Percentiles rank a stretch among this genome's conserved stretches.
Conservation (phyloP, 1,284 basidiomycete species). For the Mycena citricolor region DNA sequence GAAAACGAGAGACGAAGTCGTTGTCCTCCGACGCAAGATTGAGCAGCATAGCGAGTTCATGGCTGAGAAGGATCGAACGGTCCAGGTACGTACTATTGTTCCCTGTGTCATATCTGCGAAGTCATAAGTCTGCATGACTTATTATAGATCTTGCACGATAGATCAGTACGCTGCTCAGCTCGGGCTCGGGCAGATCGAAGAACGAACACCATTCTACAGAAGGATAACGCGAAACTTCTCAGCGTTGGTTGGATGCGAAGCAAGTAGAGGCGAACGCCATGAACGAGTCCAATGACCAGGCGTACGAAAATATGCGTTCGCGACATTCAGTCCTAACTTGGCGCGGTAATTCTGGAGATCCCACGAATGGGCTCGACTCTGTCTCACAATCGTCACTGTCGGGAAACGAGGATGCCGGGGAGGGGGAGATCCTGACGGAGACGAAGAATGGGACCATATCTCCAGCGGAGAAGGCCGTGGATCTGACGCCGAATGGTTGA, state of each 20-base stretch:
- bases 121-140: no score
- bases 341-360: conserved; percentile 47
- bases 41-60: conserved; percentile 85
- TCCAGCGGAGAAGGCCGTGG: conserved; percentile 63
- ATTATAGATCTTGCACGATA: conserved; percentile 92
- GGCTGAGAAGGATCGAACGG: conserved; percentile 84
- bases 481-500: conserved; percentile 87
- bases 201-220: conserved; percentile 81
- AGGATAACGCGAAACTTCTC: conserved; percentile 94
- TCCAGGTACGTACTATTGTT: conserved; percentile 72
- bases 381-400: conserved; percentile 40
- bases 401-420: conserved; percentile 71
- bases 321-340: conserved; percentile 56
- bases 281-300: conserved; percentile 89
- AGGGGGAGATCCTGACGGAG: conserved; percentile 46
- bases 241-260: conserved; percentile 95
- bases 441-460: conserved; percentile 73
- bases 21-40: conserved; percentile 68
- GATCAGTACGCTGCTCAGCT: conserved; percentile 85
- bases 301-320: conserved; percentile 79
- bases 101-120: no score
- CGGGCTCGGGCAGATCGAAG: conserved; percentile 86
- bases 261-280: conserved; percentile 91
- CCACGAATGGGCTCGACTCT: conserved; percentile 30
- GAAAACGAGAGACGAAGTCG: conserved; percentile 73